Conservation (phyloP, 306 rosid species). For the Senna siamea region DNA sequence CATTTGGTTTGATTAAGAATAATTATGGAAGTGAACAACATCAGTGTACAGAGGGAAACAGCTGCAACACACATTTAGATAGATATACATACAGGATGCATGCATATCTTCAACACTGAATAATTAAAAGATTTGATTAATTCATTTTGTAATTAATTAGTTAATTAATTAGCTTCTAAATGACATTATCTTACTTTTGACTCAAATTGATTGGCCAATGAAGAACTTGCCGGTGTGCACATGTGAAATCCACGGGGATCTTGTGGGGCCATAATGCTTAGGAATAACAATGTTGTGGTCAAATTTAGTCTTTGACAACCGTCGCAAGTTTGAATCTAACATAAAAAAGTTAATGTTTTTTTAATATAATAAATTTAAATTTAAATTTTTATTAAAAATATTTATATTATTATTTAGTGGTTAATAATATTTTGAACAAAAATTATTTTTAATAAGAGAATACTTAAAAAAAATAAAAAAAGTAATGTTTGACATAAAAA, state of each 20-base stretch:
- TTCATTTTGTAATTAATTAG: not conserved
- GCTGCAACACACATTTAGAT: slow-evolving; percentile 46
- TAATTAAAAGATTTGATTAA: not conserved
- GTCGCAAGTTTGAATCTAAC: too few relatives aligned
- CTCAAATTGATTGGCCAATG: slow-evolving; percentile 33
- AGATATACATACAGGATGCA: not conserved
- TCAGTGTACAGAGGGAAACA: slow-evolving; percentile 45
- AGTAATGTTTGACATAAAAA: slow-evolving; percentile 19
- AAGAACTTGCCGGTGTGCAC: slow-evolving; percentile 39
- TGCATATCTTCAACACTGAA: slow-evolving; percentile 29
- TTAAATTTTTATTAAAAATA: too few relatives aligned
- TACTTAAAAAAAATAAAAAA: too few relatives aligned
- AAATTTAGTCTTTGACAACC: slow-evolving; percentile 28
- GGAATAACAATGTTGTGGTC: slow-evolving; percentile 40
- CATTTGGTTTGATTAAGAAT: slow-evolving; percentile 22
- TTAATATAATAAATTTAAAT: too few relatives aligned
- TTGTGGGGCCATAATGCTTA: slow-evolving; percentile 39
- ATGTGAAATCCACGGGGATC: slow-evolving; percentile 16
- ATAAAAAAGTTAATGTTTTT: too few relatives aligned
- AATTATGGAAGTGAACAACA: not conserved
- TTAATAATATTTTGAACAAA: too few relatives aligned
- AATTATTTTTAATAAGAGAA: too few relatives aligned
- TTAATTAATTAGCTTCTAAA: not conserved
- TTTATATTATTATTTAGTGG: too few relatives aligned
- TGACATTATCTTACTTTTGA: slow-evolving; percentile 45